Evolutionary conservation across 176 grass and related monocot genomes (phyloP), one percentile per base, ranked within the genome.

Genomic region (Musa acuminata): DNA sequence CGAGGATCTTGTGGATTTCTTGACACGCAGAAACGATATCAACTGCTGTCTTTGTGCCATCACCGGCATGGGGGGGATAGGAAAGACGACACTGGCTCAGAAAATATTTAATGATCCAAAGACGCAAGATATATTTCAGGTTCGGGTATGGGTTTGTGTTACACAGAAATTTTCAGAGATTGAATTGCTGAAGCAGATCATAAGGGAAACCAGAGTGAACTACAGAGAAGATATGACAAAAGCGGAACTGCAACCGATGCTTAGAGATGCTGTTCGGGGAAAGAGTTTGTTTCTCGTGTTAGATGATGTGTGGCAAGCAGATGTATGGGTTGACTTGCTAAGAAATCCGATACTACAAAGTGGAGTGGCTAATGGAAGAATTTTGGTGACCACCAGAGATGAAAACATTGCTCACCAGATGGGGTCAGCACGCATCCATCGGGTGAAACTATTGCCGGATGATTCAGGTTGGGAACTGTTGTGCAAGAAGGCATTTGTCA

Each of bases 1-100:
- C 5, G 13, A 81, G 0, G 5, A 54, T 13, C 62, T 90, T n/a
- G 49, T 83, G 51, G 35, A 83, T 3, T 9, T 80, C 67, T 77
- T 11, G 13, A 69, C 2, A 21, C 13, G 66, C 2, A 13, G 0
- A 35, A 17, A 3, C 0, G 11, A 69, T 1, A 59, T 17, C 4
- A 83, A 84, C 23, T n/a, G 43, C 52, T 19, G 19, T 51, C 20
- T 85, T 84, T 62, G 59, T 19, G 72, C 80, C 0, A 52, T 89
- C 17, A 52, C 52, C 0, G 87, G 84, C 9, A 87, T 91, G 84
- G 78, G 78, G 3, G 88, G 84, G 2, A 87, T 87, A 0, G 82
- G 88, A 2, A 88, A 88, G 35, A 90, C 84, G 19, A 87, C 81
- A 4, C 77, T 90, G 8, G 81, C 88, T 10, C 83, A 86, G 49